Percentiles rank a stretch among this genome's conserved stretches.
phyloP scores from a whole-genome alignment of 108 stramenopile species.

The Cyclostephanos tholiformis region DNA sequence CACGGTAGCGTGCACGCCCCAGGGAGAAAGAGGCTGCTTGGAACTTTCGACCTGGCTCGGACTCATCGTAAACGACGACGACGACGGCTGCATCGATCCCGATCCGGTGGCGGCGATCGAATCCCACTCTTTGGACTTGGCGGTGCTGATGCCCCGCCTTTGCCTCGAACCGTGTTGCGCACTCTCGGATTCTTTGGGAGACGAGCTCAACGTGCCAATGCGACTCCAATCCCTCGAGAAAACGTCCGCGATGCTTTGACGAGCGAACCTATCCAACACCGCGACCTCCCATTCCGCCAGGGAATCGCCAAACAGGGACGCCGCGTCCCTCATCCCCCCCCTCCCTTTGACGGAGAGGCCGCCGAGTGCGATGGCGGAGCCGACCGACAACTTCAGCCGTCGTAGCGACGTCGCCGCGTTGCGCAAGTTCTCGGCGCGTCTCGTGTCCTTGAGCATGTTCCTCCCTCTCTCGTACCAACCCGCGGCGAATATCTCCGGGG shows the following conservation, averaged over 20 bases:
- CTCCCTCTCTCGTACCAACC: constrained; percentile 86
- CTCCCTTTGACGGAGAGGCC: constrained; percentile 22
- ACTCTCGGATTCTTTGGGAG: constrained; percentile 33
- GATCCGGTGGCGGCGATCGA: constrained; percentile 11
- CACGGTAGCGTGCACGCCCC: constrained; percentile 5
- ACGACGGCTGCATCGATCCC: constrained; percentile 10
- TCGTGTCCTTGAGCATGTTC: constrained; percentile 67
- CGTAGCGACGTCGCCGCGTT: constrained; percentile 65
- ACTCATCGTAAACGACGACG: constrained; percentile 34
- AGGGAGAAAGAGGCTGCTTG: constrained; percentile 44
- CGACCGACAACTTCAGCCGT: constrained; percentile 41
- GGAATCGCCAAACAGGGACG: constrained; percentile 34
- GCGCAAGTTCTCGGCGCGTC: constrained; percentile 67
- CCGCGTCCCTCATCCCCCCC: constrained; percentile 26
- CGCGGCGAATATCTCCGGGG: constrained; percentile 69
- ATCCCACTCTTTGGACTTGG: constrained; percentile 34
- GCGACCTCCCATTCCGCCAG: constrained; percentile 86
- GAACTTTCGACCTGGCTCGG: constrained; percentile 20
- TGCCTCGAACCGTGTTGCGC: constrained; percentile 14
- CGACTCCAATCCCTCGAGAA: constrained; percentile 76
- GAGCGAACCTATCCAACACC: constrained; percentile 69
- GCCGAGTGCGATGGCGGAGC: neutral
- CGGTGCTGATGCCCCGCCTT: constrained; percentile 32
- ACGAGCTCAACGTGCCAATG: constrained; percentile 43
- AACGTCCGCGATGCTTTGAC: constrained; percentile 69